Evolutionary conservation across 257 asterid genomes (phyloP), one percentile per base, ranked within the genome.

Genomic region (Plantago elongata): DNA sequence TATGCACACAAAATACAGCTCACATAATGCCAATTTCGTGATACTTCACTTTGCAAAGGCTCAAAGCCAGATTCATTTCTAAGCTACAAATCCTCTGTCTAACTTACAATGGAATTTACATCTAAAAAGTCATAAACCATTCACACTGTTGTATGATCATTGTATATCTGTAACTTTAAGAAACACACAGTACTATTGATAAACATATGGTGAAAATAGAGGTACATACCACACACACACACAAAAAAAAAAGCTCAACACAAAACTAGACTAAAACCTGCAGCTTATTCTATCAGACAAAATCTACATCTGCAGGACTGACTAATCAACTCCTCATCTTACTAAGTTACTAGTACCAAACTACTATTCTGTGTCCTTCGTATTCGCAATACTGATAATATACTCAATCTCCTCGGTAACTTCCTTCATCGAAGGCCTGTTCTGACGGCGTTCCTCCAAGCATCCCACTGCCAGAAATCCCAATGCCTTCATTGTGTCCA

Each of bases 341-440:
- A 34, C 40, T 1, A 4, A 6, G 5, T 34, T 34, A 34, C 40
- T 1, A 4, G 40, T 34, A 34, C 40, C 8, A 34, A 5, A 58
- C 37, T 37, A 55, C 67, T 74, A 50, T 63, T 66, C 76, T 7
- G 40, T 54, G 6, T 58, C 54, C 69, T 84, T 74, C 3, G 90
- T 80, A 27, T 76, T 67, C 9, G 81, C 72, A 30, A 88, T 72
- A 54, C 86, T 81, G 54, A 86, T 83, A n/a, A 91, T 83, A 63
- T 86, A 86, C 59, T 79, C 89, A 10, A 91, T 83, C 81, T 91
- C 98, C 75, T 84, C 95, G 0, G 81, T 74, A 45, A 91, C 96
- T 70, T 91, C 98, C 71, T 88, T 91, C 98, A 91, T 91, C 16
- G 98, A 86, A 4, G 98, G 97, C 79, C 98, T 56, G 42, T 80